Evolutionary conservation across 2,329 filamentous ascomycete genomes (phyloP).

Genomic region (Aschersonia sp.): DNA sequence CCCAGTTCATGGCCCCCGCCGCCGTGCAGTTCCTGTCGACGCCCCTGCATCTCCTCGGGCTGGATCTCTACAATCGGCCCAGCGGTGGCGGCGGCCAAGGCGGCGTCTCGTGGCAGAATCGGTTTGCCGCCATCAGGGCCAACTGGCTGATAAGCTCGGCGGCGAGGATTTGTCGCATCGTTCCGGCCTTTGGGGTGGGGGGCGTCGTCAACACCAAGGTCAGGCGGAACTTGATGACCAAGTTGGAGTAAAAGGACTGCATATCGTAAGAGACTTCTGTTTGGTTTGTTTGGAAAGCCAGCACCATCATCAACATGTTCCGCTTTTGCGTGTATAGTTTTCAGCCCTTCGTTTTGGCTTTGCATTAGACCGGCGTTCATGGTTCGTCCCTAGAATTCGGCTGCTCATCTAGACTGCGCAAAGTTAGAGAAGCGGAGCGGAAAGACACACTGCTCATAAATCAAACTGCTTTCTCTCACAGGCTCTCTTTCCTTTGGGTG

Average conservation of each 20-base stretch:
- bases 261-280: neutral
- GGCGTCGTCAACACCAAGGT: constrained; percentile 73
- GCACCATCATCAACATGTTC: too few species aligned
- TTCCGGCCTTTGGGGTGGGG: constrained; percentile 79
- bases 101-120: constrained; percentile 32
- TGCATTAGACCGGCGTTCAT: too few species aligned
- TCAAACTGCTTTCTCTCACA: too few species aligned
- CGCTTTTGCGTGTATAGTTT: too few species aligned
- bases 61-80: constrained; percentile 74
- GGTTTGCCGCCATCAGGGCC: constrained; percentile 50
- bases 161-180: constrained; percentile 69
- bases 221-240: constrained; percentile 50
- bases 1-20: constrained; percentile 71
- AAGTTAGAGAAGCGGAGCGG: too few species aligned
- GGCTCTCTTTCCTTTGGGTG: too few species aligned
- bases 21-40: constrained; percentile 67
- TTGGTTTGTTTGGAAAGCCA: neutral
- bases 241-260: constrained; percentile 22
- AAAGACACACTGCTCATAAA: too few species aligned
- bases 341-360: too few species aligned
- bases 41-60: constrained; percentile 68
- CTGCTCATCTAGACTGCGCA: too few species aligned
- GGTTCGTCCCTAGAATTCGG: too few species aligned
- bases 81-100: constrained; percentile 14
- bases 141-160: constrained; percentile 64